Evolutionary conservation across 805 yeast species (phyloP), one percentile per base, ranked within the genome.

Genomic region (Yarrowia sp.): DNA sequence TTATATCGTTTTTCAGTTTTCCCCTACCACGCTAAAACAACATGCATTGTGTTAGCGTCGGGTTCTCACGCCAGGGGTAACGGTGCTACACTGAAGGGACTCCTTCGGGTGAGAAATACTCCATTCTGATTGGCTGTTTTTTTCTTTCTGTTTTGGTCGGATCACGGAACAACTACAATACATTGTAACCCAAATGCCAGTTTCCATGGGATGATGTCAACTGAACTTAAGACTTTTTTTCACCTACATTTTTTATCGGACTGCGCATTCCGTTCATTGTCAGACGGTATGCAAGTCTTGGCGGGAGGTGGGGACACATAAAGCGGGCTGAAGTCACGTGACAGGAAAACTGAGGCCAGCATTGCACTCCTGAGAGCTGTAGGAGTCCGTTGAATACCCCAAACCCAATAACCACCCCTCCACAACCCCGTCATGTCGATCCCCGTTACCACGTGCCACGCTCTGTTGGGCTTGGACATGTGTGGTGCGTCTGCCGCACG

Each of bases 391-490:
- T 10, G 13, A 36, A 47, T 9, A 17, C 56, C 42, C n/a, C 1
- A 34, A 50, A 50, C 56, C 56, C 56, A 15, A 14, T 34, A 6
- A 3, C 6, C 17, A 7, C 6, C 17, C 4, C 10, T 12, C 17
- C 24, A 9, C 5, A 1, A 2, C n/a, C 30, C 56, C 56, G 9
- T 14, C 34, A 3, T 50, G 56, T 50, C 56, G 56, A 50, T 50
- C 56, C 42, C 56, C 56, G 40, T 34, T 34, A 17, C 56, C 56
- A 50, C 56, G 56, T 50, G 56, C 56, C 17, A n/a, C n/a, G 12
- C 42, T 50, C 56, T 14, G 56, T 50, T 34, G 56, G 56, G 24
- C 56, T 40, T n/a, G 30, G 55, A 33, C 55, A 30, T 14, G 38
- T 9, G 24, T 10, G 39, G 20, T 49, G 56, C 42, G 20, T 50